These are phyloP conservation scores for Penicillium herquei DNA, from an alignment of 495 filamentous ascomycete species.

Conservation along the genomic window DNA sequence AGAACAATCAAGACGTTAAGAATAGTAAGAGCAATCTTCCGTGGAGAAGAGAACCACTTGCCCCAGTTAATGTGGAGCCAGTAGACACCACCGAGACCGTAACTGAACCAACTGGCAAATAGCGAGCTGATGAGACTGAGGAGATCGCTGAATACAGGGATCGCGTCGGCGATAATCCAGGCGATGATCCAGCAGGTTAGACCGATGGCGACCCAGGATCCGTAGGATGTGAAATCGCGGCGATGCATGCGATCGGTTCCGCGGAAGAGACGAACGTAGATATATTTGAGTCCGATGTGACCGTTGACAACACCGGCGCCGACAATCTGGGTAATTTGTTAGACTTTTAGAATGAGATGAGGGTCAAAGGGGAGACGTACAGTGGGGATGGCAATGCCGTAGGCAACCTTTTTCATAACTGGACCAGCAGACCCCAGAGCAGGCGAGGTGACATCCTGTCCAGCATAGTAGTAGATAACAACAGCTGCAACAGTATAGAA, in stretches of 20 bases:
- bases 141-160: constrained; percentile 70
- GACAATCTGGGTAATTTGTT: constrained; percentile 27
- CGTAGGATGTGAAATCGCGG: constrained; percentile 40
- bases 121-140: constrained; percentile 47
- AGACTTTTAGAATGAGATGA: neutral
- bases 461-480: constrained; percentile 67
- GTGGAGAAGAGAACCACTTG: constrained; percentile 29
- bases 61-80: constrained; percentile 45
- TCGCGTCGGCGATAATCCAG: constrained; percentile 70
- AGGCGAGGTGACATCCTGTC: constrained; percentile 62
- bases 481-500: constrained; percentile 54
- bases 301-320: constrained; percentile 57
- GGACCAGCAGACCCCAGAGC: constrained; percentile 66
- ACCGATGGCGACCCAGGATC: constrained; percentile 58
- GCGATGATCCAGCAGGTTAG: constrained; percentile 58
- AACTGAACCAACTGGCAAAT: constrained; percentile 40
- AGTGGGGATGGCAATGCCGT: constrained; percentile 75
- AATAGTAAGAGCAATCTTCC: constrained; percentile 37
- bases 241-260: constrained; percentile 58
- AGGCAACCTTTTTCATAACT: constrained; percentile 64
- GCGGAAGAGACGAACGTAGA: constrained; percentile 61
- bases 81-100: constrained; percentile 43
- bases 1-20: constrained; percentile 33
- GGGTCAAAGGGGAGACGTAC: constrained; percentile 1
- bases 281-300: constrained; percentile 57